Percentiles rank a stretch among this genome's conserved stretches.
phyloP scores from a whole-genome alignment of 495 filamentous ascomycete species.

The Pseudomonodictys pantanalensis region DNA sequence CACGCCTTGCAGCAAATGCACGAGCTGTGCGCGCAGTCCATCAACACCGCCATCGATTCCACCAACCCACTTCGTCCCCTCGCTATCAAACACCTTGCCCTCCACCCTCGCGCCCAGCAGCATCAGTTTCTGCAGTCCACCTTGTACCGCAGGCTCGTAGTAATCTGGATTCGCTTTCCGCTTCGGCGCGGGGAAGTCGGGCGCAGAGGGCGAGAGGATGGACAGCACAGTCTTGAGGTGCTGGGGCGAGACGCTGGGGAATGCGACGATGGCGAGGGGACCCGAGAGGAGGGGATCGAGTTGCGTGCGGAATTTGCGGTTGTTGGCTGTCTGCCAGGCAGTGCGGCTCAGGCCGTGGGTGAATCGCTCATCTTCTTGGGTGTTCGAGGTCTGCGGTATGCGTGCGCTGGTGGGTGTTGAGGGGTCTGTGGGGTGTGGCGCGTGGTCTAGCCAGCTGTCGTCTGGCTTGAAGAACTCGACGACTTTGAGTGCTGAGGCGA shows the following conservation, averaged over 20 bases:
- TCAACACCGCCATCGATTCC: constrained; percentile 80
- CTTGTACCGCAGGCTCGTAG: constrained; percentile 71
- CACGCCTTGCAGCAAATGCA: constrained; percentile 70
- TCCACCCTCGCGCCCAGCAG: constrained; percentile 80
- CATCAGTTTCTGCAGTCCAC: constrained; percentile 79
- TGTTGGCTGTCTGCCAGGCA: constrained; percentile 52
- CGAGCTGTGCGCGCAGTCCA: constrained; percentile 75
- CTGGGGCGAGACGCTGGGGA: constrained; percentile 76
- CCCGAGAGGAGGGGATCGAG: constrained; percentile 76
- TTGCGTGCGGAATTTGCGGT: constrained; percentile 48
- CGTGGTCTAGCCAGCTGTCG: neutral
- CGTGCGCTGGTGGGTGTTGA: constrained; percentile 36
- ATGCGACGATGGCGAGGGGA: constrained; percentile 72
- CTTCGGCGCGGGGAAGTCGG: constrained; percentile 72
- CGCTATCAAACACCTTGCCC: constrained; percentile 76
- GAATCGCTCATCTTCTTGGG: constrained; percentile 50
- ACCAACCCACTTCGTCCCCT: constrained; percentile 78
- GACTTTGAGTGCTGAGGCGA: constrained; percentile 75
- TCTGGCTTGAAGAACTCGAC: constrained; percentile 79
- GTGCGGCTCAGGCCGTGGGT: constrained; percentile 71
- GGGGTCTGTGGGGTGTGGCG: constrained; percentile 34
- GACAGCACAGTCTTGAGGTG: constrained; percentile 76
- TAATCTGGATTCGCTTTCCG: constrained; percentile 73
- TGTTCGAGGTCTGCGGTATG: constrained; percentile 31
- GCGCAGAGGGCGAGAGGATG: constrained; percentile 68